Evolutionary conservation across 768 basidiomycete species (phyloP), one percentile per base, ranked within the genome.

Genomic region (Phylloporus rhodoxanthus): DNA sequence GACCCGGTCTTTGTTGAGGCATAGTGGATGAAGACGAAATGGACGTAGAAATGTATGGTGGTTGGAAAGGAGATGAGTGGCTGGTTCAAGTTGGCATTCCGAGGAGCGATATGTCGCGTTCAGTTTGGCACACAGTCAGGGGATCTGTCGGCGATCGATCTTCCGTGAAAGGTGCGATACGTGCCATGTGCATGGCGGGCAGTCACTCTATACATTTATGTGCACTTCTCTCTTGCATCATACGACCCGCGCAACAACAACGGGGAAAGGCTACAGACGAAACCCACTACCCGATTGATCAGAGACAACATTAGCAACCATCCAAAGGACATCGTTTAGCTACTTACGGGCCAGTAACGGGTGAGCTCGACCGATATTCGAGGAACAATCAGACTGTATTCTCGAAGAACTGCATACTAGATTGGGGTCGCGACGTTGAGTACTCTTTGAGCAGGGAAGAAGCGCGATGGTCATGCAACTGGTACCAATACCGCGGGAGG

Each of bases 1-100:
- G 74, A 48, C 69, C 62, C 36, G 63, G 69, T 56, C 64, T 62
- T 60, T 75, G 76, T 50, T 65, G 72, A 47, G 75, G 72, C 78
- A 78, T 81, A 47, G 53, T 62, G 57, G 49, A 46, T 4, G 40
- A 44, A 40, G 37, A 33, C 48, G 42, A 43, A 25, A 44, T 14
- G 39, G 47, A 47, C 17, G 54, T 59, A 59, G 57, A 55, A 51
- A 63, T 57, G 56, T 60, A 47, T 39, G 34, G 42, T 17, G 34
- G 45, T 47, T 34, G 45, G 37, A 32, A 40, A 26, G 32, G 42
- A 43, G 50, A 46, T 10, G 29, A 53, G 48, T 45, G 54, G 46
- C 47, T 48, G 54, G 50, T 8, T 52, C 51, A 53, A 50, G 51
- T 52, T 65, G 55, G 63, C 36, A 52, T 60, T 54, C 54, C 43